These are phyloP conservation scores for Flaveria brownii DNA, from an alignment of 129 eudicot species.

Conservation along the genomic window DNA sequence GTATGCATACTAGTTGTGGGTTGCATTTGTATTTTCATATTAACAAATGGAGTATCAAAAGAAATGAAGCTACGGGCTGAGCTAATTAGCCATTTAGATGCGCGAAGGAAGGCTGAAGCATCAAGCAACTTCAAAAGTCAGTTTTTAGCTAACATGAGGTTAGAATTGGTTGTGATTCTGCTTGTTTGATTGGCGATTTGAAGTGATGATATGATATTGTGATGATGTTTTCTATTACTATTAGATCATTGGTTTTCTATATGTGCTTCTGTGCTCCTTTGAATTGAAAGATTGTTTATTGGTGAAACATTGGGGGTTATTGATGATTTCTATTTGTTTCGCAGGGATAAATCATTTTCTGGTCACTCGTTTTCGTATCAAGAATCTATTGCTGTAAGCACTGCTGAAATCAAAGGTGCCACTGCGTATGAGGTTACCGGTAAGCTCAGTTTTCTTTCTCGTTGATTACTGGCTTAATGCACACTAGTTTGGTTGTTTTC, in stretches of 20 bases:
- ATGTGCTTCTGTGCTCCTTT: neutral
- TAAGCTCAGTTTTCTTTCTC: conserved; percentile 26
- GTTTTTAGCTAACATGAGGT: no score
- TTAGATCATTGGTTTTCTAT: neutral
- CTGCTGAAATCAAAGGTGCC: conserved; percentile 71
- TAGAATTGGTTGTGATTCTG: neutral
- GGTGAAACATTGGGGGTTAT: no score
- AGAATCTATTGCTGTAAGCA: conserved; percentile 69
- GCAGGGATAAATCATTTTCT: conserved; percentile 70
- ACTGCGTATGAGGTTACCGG: conserved; percentile 91
- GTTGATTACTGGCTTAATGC: neutral
- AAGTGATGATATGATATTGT: conserved; percentile 2
- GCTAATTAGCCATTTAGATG: no score
- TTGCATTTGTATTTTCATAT: no score
- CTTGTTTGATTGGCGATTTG: neutral
- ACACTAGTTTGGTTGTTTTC: no score
- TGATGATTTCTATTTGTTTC: conserved; percentile 22
- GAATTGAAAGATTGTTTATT: no score
- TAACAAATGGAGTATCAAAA: no score
- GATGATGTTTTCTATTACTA: neutral
- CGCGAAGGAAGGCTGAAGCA: no score
- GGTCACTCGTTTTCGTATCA: conserved; percentile 73
- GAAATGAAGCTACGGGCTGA: no score
- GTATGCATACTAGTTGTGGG: no score
- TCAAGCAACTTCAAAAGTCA: no score